phyloP scores from a whole-genome alignment of 1,139 yeast species.

The Hyphopichia wangnamkhiaoensis region DNA sequence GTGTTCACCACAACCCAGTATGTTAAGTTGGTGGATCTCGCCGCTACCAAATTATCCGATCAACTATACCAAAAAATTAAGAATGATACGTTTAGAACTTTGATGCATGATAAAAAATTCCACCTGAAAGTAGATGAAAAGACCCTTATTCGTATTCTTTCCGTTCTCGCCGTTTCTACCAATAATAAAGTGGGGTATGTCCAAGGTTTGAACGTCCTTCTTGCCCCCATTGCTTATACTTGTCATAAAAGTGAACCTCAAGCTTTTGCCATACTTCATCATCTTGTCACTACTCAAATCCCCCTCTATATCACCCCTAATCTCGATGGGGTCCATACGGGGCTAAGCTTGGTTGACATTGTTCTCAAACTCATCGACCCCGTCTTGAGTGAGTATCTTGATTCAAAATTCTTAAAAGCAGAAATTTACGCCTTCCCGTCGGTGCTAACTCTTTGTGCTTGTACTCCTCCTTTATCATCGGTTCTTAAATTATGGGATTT shows the following conservation, averaged over 20 bases:
- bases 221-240: constrained; percentile 81
- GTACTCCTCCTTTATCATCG: constrained; percentile 82
- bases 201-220: constrained; percentile 86
- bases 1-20: constrained; percentile 59
- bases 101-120: constrained; percentile 72
- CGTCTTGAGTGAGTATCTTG: constrained; percentile 59
- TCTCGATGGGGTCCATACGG: constrained; percentile 82
- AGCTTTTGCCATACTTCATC: constrained; percentile 72
- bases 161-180: constrained; percentile 63
- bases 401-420: constrained; percentile 68
- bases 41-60: constrained; percentile 47
- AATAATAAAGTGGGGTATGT: constrained; percentile 58
- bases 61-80: constrained; percentile 68
- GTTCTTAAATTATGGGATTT: constrained; percentile 87
- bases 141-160: constrained; percentile 65
- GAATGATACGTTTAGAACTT: constrained; percentile 85
- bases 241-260: constrained; percentile 79
- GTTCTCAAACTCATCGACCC: constrained; percentile 76
- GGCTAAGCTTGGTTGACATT: constrained; percentile 65
- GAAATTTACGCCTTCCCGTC: constrained; percentile 90
- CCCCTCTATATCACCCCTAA: constrained; percentile 81
- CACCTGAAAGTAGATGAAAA: constrained; percentile 68
- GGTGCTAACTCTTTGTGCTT: constrained; percentile 82
- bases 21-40: constrained; percentile 52
- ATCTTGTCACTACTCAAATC: constrained; percentile 58